Conservation (phyloP, 2,329 filamentous ascomycete genomes). For the Chrysoporthe deuterocubensis region DNA sequence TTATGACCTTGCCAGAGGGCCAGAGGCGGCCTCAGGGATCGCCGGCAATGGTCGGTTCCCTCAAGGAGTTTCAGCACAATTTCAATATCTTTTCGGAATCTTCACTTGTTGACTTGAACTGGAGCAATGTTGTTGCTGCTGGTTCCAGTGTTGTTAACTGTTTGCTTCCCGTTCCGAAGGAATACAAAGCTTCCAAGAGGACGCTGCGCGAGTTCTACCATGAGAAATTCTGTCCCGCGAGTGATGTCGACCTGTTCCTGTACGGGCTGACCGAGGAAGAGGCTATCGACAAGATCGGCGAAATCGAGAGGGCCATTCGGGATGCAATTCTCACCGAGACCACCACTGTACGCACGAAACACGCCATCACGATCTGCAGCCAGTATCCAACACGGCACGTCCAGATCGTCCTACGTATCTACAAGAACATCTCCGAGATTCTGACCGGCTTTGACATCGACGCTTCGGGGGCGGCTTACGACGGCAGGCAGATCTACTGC, state of each 20-base stretch:
- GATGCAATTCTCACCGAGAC: conserved; percentile 83
- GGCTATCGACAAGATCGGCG: conserved; percentile 80
- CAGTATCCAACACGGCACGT: conserved; percentile 84
- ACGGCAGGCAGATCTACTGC: conserved; percentile 79
- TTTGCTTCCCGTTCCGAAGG: conserved; percentile 69
- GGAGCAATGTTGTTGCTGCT: conserved; percentile 80
- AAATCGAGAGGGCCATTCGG: conserved; percentile 75
- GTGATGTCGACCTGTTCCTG: conserved; percentile 85
- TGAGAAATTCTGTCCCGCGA: conserved; percentile 78
- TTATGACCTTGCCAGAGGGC: conserved; percentile 68
- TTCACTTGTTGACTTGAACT: conserved; percentile 75
- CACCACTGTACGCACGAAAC: conserved; percentile 82
- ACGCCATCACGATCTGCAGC: conserved; percentile 80
- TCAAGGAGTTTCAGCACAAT: conserved; percentile 77
- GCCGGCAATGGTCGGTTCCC: conserved; percentile 67
- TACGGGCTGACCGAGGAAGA: conserved; percentile 79
- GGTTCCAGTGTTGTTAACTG: conserved; percentile 82
- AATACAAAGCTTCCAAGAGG: conserved; percentile 66
- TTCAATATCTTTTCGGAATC: conserved; percentile 84
- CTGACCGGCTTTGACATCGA: conserved; percentile 89
- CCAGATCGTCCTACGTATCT: conserved; percentile 81
- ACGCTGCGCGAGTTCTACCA: conserved; percentile 76
- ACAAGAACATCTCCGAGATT: conserved; percentile 83
- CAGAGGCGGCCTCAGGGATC: conserved; percentile 66
- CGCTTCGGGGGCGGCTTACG: conserved; percentile 79